A percentile compares a stretch with the other conserved stretches of the same genome.
These are phyloP conservation scores for Dactylorhiza incarnata DNA, from an alignment of 106 monocot genomes.

Conservation along the genomic window DNA sequence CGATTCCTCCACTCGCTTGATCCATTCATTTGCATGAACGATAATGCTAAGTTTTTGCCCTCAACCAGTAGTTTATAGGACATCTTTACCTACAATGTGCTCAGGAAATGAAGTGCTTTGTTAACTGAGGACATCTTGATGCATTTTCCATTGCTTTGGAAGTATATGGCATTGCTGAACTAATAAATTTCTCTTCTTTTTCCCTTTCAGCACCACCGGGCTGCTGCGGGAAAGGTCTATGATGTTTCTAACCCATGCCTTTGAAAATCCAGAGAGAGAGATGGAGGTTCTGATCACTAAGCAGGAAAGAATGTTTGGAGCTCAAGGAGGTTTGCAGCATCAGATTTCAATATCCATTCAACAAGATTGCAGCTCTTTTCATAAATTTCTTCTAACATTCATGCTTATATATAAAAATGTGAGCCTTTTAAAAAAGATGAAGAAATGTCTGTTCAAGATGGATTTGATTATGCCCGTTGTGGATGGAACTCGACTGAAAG, in stretches of 20 bases:
- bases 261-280: constrained; percentile 12
- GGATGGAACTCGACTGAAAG: constrained; percentile 11
- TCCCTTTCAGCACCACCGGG: background rate
- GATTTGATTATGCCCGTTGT: constrained; percentile 14
- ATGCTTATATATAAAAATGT: constrained; percentile 36
- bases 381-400: constrained; percentile 34
- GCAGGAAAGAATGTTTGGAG: constrained; percentile 25
- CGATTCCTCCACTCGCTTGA: no score
- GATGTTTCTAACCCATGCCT: constrained; percentile 11
- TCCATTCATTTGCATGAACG: no score
- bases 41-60: background rate
- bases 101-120: background rate
- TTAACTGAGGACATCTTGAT: background rate
- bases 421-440: constrained; percentile 19
- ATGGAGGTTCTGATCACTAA: constrained; percentile 13
- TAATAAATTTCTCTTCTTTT: background rate
- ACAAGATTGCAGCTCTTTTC: constrained; percentile 29
- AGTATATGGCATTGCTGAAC: background rate
- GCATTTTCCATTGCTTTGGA: background rate
- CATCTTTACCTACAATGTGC: background rate
- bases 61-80: background rate
- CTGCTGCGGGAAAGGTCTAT: background rate
- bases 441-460: constrained; percentile 9
- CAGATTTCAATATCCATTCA: constrained; percentile 20
- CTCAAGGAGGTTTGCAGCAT: constrained; percentile 25